Evolutionary conservation across 306 rosid species (phyloP), one percentile per base, ranked within the genome.

Genomic region (Casuarina equisetifolia): DNA sequence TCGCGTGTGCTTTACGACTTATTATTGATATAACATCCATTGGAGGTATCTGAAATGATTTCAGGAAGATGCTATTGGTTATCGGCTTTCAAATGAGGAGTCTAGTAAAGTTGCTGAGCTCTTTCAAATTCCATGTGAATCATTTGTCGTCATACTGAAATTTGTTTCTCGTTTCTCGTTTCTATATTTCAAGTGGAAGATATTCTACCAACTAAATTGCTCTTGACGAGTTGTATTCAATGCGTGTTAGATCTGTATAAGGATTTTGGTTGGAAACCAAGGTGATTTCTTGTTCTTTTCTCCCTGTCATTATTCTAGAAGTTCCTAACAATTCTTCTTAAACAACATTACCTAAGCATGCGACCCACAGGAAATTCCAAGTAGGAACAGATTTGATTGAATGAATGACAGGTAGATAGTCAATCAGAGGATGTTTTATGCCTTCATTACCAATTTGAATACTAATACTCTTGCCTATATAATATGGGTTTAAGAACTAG

Each of bases 61-160:
- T 13, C 44, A 12, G 69, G 45, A 12, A 62, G 69, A 62, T 9
- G 6, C 7, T 13, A 38, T 38, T 46, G 3, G 19, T 49, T 78
- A 51, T 3, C 17, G 51, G 17, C 36, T 59, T 44, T 68, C 45
- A 77, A 35, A 35, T 16, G 44, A 9, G 7, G 32, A 8, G 0
- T 25, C 46, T 68, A 45, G 46, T 46, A 46, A 20, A 69, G 3
- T 3, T 15, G 55, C 48, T 59, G n/a, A 3, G 9, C 39, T 64
- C 8, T 9, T 75, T 61, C 75, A 63, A 43, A 67, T 66, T 58
- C 76, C 64, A 49, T 67, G 79, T 74, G 74, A 73, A 38, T 51
- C 73, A 58, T 74, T 78, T 78, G 82, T 78, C 79, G 42, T 48
- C 79, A 59, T 58, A 49, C 20, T 43, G 79, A 69, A 82, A 82